Conservation (phyloP, 108 stramenopile species). For the Aureococcus anophagefferens region DNA sequence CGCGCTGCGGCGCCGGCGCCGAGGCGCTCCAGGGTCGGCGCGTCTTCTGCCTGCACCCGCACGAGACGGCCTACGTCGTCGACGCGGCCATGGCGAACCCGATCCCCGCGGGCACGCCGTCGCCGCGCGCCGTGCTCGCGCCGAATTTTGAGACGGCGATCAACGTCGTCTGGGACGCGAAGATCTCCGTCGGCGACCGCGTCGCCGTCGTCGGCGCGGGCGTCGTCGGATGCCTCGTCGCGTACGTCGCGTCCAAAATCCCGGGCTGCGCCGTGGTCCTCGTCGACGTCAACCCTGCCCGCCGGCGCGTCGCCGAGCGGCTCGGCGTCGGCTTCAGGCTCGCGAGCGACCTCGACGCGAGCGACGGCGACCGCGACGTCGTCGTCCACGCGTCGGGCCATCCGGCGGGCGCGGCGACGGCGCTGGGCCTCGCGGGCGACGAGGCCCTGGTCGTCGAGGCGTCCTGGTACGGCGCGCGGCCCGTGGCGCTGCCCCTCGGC, state of each 20-base stretch:
- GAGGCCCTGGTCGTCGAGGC: not conserved
- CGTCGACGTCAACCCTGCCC: not conserved
- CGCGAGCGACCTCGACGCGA: not conserved
- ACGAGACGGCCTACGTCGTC: not conserved
- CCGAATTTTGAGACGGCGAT: not conserved
- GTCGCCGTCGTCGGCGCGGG: not conserved
- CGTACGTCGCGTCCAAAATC: not conserved
- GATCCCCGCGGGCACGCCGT: not conserved
- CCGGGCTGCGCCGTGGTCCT: not conserved
- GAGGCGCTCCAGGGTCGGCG: not conserved
- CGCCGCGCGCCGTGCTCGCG: not conserved
- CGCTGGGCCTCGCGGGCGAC: not conserved
- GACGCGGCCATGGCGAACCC: not conserved
- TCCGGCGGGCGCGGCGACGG: not conserved
- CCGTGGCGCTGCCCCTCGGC: not conserved
- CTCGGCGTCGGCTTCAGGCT: too few relatives aligned
- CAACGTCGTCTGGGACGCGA: not conserved
- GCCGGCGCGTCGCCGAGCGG: too few relatives aligned
- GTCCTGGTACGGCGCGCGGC: not conserved
- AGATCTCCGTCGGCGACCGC: not conserved
- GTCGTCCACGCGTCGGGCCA: not conserved
- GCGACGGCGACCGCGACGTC: not conserved
- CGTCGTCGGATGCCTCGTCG: not conserved
- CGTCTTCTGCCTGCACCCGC: slow-evolving; percentile 1
- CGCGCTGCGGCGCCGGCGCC: not conserved